These are phyloP conservation scores for Hericium coralloides DNA, from an alignment of 768 basidiomycete genomes.

Conservation along the genomic window DNA sequence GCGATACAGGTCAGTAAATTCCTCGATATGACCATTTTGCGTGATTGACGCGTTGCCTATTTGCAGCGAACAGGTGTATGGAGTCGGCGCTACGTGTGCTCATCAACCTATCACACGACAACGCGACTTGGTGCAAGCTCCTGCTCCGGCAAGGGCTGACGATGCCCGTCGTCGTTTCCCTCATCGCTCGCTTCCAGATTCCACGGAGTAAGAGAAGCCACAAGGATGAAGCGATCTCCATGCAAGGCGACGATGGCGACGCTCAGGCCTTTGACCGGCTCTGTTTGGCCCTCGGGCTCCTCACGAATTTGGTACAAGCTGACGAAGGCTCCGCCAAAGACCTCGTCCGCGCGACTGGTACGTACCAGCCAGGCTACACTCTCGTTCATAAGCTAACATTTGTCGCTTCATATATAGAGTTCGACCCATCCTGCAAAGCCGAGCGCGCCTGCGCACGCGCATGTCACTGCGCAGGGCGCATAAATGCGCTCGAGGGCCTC, in stretches of 20 bases:
- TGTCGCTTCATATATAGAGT: slow-evolving; percentile 24
- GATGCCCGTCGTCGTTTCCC: slow-evolving; percentile 38
- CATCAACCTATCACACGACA: slow-evolving; percentile 61
- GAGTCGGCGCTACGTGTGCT: slow-evolving; percentile 57
- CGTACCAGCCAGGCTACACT: slow-evolving; percentile 17
- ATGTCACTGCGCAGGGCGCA: slow-evolving; percentile 43
- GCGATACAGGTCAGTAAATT: neutral
- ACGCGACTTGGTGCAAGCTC: slow-evolving; percentile 44
- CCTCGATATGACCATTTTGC: neutral
- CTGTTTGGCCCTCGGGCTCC: slow-evolving; percentile 65
- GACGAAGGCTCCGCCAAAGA: slow-evolving; percentile 41
- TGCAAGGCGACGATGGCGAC: slow-evolving; percentile 10
- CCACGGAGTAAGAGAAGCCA: slow-evolving; percentile 2
- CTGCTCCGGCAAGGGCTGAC: slow-evolving; percentile 39
- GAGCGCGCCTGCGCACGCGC: slow-evolving; percentile 38
- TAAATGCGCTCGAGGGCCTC: slow-evolving; percentile 43
- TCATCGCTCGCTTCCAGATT: slow-evolving; percentile 33
- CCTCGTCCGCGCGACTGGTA: slow-evolving; percentile 40
- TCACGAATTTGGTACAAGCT: slow-evolving; percentile 68
- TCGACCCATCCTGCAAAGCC: slow-evolving; percentile 43
- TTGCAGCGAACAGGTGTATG: slow-evolving; percentile 37
- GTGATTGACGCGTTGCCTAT: neutral
- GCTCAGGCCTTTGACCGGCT: slow-evolving; percentile 54
- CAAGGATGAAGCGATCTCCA: slow-evolving; percentile 11
- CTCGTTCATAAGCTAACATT: neutral